Evolutionary conservation across 1,284 basidiomycete genomes (phyloP).

Genomic region (Xanthoconium separans): DNA sequence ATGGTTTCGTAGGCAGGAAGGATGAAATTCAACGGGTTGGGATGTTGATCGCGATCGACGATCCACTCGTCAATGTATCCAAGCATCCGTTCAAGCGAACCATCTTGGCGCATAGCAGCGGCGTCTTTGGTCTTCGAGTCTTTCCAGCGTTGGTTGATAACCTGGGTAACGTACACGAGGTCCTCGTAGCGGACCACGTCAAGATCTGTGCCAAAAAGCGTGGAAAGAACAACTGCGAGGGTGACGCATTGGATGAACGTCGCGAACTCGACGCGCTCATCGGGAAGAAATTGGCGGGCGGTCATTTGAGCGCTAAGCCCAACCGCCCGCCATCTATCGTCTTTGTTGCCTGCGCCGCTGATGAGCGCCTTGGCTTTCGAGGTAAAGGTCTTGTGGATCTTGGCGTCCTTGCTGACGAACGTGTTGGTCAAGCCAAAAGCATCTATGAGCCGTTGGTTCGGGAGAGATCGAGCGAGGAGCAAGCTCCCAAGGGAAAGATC

Average conservation of each 20-base stretch:
- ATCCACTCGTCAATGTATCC: constrained; percentile 38
- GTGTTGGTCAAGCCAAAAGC: constrained; percentile 49
- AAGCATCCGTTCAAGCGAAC: constrained; percentile 27
- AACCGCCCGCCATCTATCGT: constrained; percentile 16
- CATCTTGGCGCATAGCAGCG: constrained; percentile 10
- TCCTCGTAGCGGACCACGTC: constrained; percentile 34
- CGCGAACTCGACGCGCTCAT: constrained; percentile 30
- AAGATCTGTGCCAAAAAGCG: constrained; percentile 39
- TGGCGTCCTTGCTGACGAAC: constrained; percentile 40
- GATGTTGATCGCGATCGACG: constrained; percentile 30
- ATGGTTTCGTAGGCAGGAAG: constrained; percentile 60
- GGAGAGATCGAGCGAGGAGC: constrained; percentile 38
- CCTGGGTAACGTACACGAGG: constrained; percentile 34
- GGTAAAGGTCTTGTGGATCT: constrained; percentile 33
- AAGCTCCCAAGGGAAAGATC: constrained; percentile 17
- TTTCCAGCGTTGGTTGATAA: constrained; percentile 48
- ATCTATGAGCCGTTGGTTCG: constrained; percentile 43
- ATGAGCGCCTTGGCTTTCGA: constrained; percentile 23
- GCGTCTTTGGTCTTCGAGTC: constrained; percentile 19
- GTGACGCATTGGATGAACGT: constrained; percentile 45
- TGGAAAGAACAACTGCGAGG: constrained; percentile 40
- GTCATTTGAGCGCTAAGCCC: constrained; percentile 32
- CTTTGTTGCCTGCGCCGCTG: not conserved
- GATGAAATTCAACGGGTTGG: constrained; percentile 51
- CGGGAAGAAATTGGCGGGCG: constrained; percentile 12